phyloP scores from a whole-genome alignment of 148 eudicot genomes.

The Linanthus parryae region DNA sequence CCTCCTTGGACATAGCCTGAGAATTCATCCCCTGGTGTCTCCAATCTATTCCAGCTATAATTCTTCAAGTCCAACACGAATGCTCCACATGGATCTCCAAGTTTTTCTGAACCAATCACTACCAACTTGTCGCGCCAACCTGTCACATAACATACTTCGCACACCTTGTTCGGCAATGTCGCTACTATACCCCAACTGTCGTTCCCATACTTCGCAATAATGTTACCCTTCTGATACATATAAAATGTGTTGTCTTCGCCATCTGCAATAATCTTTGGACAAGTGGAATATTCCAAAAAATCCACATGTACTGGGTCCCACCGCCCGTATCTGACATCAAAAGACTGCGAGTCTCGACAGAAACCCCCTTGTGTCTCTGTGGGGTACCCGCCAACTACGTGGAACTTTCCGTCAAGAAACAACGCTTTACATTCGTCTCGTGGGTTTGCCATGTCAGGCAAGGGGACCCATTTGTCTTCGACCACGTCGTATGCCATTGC shows the following conservation, averaged over 20 bases:
- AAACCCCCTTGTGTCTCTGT: constrained; percentile 64
- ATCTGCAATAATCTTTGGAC: constrained; percentile 28
- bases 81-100: constrained; percentile 28
- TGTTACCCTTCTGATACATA: constrained; percentile 17
- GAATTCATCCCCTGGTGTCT: constrained; percentile 27
- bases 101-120: constrained; percentile 37
- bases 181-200: constrained; percentile 46
- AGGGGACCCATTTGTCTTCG: constrained; percentile 38
- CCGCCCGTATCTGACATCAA: constrained; percentile 38
- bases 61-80: constrained; percentile 45
- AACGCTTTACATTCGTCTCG: constrained; percentile 67
- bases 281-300: constrained; percentile 25
- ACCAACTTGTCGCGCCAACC: constrained; percentile 40
- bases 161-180: constrained; percentile 35
- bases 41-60: constrained; percentile 40
- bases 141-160: constrained; percentile 19
- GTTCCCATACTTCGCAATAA: constrained; percentile 20
- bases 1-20: constrained; percentile 74
- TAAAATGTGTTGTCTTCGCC: constrained; percentile 27
- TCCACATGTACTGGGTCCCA: constrained; percentile 46
- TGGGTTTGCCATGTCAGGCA: constrained; percentile 60
- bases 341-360: constrained; percentile 36
- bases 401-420: constrained; percentile 54
- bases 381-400: constrained; percentile 71
- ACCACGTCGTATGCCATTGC: constrained; percentile 58